Evolutionary conservation across 2,329 filamentous ascomycete genomes (phyloP).

Genomic region (Nothomitra cinnamomea): DNA sequence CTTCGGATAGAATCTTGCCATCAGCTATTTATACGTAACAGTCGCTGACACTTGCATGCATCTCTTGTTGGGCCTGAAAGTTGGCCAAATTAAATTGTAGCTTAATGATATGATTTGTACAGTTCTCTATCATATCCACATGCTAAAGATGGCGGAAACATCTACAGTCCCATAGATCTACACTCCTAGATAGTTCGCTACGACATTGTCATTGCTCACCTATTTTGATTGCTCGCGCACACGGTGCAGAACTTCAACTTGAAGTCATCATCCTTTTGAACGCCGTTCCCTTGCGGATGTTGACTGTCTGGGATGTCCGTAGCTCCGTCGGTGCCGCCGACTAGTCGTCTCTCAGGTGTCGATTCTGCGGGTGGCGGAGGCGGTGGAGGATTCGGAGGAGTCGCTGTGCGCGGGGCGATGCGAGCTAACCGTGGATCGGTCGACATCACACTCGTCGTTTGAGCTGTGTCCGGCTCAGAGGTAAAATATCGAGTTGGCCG

Average conservation of each 20-base stretch:
- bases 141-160: too few relatives aligned
- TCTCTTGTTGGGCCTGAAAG: too few relatives aligned
- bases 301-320: conserved; percentile 13
- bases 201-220: conserved; percentile 33
- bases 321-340: conserved; percentile 7
- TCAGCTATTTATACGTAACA: too few relatives aligned
- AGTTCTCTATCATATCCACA: too few relatives aligned
- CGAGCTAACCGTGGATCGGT: conserved; percentile 34
- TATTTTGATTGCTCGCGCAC: conserved; percentile 97
- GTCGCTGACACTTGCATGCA: too few relatives aligned
- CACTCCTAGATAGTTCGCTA: not conserved
- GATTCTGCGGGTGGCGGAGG: conserved; percentile 32
- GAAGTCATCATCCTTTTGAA: conserved; percentile 40
- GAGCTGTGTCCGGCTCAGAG: conserved; percentile 1
- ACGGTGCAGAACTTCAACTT: conserved; percentile 96
- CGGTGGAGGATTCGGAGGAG: conserved; percentile 25
- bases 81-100: too few relatives aligned
- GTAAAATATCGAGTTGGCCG: not conserved
- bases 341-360: not conserved
- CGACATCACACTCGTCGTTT: conserved; percentile 23
- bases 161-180: too few relatives aligned
- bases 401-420: conserved; percentile 24
- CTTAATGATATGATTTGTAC: too few relatives aligned
- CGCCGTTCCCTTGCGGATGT: conserved; percentile 18
- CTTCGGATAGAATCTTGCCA: not conserved